Percentiles rank a stretch among this genome's conserved stretches.
Evolutionary conservation across 345 rosid genomes (phyloP).

Genomic region (Eucalyptus erythrocorys): DNA sequence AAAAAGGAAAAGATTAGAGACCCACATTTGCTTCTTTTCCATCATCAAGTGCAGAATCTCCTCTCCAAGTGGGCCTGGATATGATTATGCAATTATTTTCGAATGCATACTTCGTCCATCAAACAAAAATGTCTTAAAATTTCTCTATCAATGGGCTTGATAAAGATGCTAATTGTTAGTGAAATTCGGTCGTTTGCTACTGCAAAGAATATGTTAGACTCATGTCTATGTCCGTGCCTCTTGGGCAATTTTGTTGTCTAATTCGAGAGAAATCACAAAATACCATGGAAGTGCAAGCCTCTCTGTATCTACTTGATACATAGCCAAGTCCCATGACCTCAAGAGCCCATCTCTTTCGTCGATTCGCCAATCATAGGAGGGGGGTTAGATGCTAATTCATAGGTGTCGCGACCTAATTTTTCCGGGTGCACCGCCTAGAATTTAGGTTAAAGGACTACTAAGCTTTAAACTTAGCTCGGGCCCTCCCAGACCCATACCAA

Average conservation of each 20-base stretch:
- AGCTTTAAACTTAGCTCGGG: too few relatives aligned
- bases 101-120: rapidly evolving
- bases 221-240: too few relatives aligned
- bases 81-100: rapidly evolving
- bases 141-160: rapidly evolving
- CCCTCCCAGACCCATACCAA: too few relatives aligned
- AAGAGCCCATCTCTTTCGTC: neutral
- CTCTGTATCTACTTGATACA: neutral
- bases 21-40: constrained; percentile 60
- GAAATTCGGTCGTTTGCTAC: neutral
- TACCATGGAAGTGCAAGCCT: neutral
- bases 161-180: rapidly evolving
- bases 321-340: neutral
- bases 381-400: rapidly evolving
- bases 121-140: neutral
- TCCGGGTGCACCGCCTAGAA: too few relatives aligned
- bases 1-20: neutral
- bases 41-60: constrained; percentile 78
- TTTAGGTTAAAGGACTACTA: too few relatives aligned
- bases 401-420: too few relatives aligned
- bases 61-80: constrained; percentile 62
- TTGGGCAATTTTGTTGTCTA: too few relatives aligned
- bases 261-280: too few relatives aligned
- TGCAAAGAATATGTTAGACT: rapidly evolving
- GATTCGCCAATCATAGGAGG: neutral